These are phyloP conservation scores for peach (Prunus persica) DNA, from an alignment of 306 rosid genomes.

Conservation along the genomic window DNA sequence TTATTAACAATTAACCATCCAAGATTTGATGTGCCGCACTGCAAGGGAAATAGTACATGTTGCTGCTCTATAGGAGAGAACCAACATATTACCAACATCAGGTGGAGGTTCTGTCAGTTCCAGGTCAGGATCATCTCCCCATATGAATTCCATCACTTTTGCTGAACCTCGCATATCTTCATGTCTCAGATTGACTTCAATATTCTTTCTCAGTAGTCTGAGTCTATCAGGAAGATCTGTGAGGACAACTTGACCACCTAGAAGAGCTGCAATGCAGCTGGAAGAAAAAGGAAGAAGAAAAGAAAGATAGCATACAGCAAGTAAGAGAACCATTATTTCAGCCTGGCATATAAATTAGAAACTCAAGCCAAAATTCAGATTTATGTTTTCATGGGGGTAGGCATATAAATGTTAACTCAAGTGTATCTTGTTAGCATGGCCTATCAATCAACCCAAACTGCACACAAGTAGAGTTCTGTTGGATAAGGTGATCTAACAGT, in stretches of 20 bases:
- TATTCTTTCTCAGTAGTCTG: conserved; percentile 63
- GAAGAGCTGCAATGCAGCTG: conserved; percentile 83
- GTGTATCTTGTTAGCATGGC: neutral
- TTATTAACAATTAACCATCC: neutral
- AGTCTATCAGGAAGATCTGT: conserved; percentile 82
- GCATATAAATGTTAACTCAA: neutral
- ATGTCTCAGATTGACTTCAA: conserved; percentile 59
- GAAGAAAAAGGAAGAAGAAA: conserved; percentile 25
- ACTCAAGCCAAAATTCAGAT: neutral
- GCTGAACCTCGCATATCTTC: conserved; percentile 53
- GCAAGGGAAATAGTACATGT: neutral
- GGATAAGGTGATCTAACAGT: neutral
- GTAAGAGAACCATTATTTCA: conserved; percentile 21
- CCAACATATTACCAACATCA: conserved; percentile 51
- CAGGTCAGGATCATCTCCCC: conserved; percentile 77
- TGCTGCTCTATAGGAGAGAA: neutral
- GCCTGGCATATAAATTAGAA: conserved; percentile 1
- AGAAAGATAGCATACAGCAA: conserved; percentile 1
- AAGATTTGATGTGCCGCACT: neutral
- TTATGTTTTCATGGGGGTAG: neutral
- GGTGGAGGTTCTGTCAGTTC: conserved; percentile 53
- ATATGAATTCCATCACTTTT: conserved; percentile 54
- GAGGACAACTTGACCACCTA: conserved; percentile 71
- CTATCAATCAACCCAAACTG: conserved; percentile 1
- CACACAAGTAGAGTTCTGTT: conserved; percentile 1